Conservation (phyloP, 148 eudicot genomes). For the Chenopodium album region DNA sequence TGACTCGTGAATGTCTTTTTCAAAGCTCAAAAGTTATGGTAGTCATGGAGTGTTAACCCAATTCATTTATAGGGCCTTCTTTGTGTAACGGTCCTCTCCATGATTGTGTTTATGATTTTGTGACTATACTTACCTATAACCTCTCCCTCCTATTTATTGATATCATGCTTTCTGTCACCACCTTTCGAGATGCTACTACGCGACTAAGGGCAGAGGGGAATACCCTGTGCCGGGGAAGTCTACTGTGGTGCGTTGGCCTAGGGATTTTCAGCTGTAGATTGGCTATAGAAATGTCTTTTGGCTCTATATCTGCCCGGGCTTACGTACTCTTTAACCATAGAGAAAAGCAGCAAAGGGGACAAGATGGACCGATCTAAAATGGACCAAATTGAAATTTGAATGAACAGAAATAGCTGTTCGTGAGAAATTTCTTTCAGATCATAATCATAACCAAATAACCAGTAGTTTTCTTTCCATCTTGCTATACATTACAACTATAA, state of each 20-base stretch:
- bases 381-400: not conserved
- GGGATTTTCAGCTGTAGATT: not conserved
- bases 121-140: not conserved
- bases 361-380: not conserved
- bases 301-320: not conserved
- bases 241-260: not conserved
- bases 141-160: constrained; percentile 12
- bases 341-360: not conserved
- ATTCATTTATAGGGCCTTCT: not conserved
- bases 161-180: not conserved
- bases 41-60: constrained; percentile 16
- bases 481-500: constrained; percentile 21
- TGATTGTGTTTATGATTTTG: not conserved
- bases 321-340: not conserved
- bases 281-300: too few species aligned
- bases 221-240: not conserved
- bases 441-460: constrained; percentile 10
- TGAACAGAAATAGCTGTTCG: not conserved
- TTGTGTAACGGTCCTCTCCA: not conserved
- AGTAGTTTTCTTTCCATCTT: not conserved
- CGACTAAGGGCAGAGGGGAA: too few species aligned
- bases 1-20: constrained; percentile 73
- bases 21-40: constrained; percentile 29
- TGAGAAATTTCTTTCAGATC: not conserved
- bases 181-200: too few species aligned